Conservation (phyloP, 805 yeast genomes). For the Wickerhamiella spandovensis region DNA sequence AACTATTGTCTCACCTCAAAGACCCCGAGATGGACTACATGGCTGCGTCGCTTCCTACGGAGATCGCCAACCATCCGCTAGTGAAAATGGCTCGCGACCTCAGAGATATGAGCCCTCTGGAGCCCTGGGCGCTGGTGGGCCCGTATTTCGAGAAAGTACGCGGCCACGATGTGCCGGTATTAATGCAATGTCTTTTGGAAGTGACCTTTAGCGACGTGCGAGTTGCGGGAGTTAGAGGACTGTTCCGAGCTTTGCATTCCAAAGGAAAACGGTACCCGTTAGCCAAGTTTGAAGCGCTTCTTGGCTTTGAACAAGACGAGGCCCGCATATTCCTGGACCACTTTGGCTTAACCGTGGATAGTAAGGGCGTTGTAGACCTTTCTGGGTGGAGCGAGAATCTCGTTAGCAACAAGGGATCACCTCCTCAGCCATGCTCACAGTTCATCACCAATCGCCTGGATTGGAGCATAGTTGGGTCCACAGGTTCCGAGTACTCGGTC, state of each 20-base stretch:
- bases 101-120: constrained; percentile 27
- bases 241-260: constrained; percentile 55
- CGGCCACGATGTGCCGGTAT: constrained; percentile 42
- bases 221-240: constrained; percentile 53
- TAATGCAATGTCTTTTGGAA: constrained; percentile 64
- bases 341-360: constrained; percentile 35
- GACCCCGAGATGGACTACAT: constrained; percentile 78
- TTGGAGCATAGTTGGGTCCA: background rate
- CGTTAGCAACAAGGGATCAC: constrained; percentile 2
- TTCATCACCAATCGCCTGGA: constrained; percentile 3
- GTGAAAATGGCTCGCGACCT: constrained; percentile 54
- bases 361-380: constrained; percentile 12
- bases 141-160: constrained; percentile 46
- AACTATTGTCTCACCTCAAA: constrained; percentile 60
- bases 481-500: background rate
- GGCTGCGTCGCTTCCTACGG: constrained; percentile 50
- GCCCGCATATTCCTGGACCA: constrained; percentile 44
- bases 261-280: constrained; percentile 41
- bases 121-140: constrained; percentile 38
- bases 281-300: constrained; percentile 31
- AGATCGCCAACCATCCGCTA: constrained; percentile 37
- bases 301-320: constrained; percentile 58
- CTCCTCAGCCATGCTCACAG: background rate
- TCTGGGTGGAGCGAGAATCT: constrained; percentile 11
- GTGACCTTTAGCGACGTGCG: constrained; percentile 69